A percentile compares a stretch with the other conserved stretches of the same genome.
These are phyloP conservation scores for Schizonepeta tenuifolia DNA, from an alignment of 257 asterid genomes.

Conservation along the genomic window DNA sequence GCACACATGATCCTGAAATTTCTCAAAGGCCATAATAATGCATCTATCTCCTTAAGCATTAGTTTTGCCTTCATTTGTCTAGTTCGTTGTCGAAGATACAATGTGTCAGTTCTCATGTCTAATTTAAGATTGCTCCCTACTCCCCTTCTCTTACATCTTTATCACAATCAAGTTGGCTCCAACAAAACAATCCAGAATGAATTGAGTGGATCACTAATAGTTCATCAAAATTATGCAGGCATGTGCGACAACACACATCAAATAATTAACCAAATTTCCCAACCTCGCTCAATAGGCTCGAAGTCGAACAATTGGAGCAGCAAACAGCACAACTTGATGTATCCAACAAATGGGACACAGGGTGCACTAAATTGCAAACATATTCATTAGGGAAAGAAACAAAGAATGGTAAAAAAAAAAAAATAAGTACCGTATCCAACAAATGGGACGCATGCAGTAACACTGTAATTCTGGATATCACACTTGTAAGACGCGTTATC, in stretches of 20 bases:
- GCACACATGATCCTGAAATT: background rate
- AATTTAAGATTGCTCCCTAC: background rate
- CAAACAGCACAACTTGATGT: background rate
- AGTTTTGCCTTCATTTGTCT: background rate
- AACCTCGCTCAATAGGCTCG: background rate
- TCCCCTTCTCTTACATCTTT: background rate
- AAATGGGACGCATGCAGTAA: slow-evolving; percentile 58
- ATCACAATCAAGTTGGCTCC: too few relatives aligned
- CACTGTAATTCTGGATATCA: slow-evolving; percentile 38
- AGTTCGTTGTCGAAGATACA: too few relatives aligned
- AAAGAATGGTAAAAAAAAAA: background rate
- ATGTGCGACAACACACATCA: background rate
- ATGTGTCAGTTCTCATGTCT: background rate
- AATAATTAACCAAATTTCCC: background rate
- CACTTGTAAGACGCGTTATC: slow-evolving; percentile 46
- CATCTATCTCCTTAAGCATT: too few relatives aligned
- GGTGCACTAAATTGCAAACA: background rate
- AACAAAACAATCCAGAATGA: too few relatives aligned
- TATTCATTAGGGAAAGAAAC: background rate
- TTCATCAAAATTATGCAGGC: background rate
- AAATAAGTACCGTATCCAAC: slow-evolving; percentile 40
- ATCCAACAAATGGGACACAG: too few relatives aligned
- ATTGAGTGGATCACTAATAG: background rate
- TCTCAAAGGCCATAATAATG: background rate
- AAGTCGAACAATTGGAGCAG: background rate